Conservation (phyloP, 345 rosid genomes). For the Ricinus communis region DNA sequence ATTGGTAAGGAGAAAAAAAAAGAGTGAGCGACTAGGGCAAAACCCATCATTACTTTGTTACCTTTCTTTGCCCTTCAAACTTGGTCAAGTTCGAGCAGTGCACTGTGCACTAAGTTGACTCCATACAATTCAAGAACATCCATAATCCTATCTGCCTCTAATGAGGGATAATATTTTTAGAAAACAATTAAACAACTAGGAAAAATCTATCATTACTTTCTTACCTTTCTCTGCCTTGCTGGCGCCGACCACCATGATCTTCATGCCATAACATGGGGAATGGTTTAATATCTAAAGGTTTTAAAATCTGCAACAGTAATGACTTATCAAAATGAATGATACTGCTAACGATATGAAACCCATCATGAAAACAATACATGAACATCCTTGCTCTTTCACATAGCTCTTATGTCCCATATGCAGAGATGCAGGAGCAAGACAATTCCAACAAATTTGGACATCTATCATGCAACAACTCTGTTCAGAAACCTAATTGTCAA, state of each 20-base stretch:
- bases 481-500: slow-evolving; percentile 4
- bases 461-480: not conserved
- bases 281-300: slow-evolving; percentile 73
- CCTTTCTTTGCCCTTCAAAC: no score
- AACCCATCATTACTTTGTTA: no score
- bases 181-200: not conserved
- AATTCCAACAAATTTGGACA: not conserved
- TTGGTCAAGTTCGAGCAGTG: not conserved
- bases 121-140: no score
- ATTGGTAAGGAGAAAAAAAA: no score
- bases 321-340: not conserved
- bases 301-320: slow-evolving; percentile 55
- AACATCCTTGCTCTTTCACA: slow-evolving; percentile 7
- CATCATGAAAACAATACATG: not conserved
- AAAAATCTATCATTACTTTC: slow-evolving; percentile 3
- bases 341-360: not conserved
- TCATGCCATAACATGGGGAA: slow-evolving; percentile 90
- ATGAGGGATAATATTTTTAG: not conserved
- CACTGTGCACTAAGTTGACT: not conserved
- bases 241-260: slow-evolving; percentile 69
- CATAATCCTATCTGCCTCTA: not conserved
- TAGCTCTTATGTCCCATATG: not conserved
- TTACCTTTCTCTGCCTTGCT: slow-evolving; percentile 82
- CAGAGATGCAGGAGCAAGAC: not conserved
- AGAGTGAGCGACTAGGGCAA: not conserved